Evolutionary conservation across 2,329 filamentous ascomycete species (phyloP).

Genomic region (Xylaria hypoxylon): DNA sequence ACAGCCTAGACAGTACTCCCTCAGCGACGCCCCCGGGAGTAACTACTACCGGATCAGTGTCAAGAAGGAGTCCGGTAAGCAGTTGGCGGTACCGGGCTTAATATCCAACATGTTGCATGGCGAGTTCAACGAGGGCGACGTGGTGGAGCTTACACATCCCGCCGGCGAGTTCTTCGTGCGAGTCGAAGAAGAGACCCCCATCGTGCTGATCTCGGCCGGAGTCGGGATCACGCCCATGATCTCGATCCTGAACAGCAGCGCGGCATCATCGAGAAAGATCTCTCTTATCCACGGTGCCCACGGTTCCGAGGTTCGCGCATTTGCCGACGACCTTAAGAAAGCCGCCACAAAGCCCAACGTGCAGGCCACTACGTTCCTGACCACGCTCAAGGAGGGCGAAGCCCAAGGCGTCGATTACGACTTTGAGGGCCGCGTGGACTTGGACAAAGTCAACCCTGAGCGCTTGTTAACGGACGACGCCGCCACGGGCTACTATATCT

Average conservation of each 20-base stretch:
- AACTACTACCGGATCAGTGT: conserved; percentile 78
- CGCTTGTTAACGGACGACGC: conserved; percentile 66
- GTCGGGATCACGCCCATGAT: conserved; percentile 76
- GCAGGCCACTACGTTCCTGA: conserved; percentile 68
- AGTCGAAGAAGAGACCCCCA: conserved; percentile 60
- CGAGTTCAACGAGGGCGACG: conserved; percentile 61
- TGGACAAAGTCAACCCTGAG: conserved; percentile 66
- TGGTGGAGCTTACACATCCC: conserved; percentile 66
- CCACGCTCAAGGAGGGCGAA: conserved; percentile 58
- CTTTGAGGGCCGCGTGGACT: conserved; percentile 67
- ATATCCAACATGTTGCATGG: conserved; percentile 66
- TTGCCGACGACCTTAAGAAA: conserved; percentile 61
- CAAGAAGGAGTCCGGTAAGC: conserved; percentile 68
- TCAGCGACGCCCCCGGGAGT: conserved; percentile 68
- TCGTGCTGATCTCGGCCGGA: conserved; percentile 75
- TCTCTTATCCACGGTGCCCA: conserved; percentile 73
- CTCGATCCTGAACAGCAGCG: conserved; percentile 68
- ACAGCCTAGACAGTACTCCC: conserved; percentile 81
- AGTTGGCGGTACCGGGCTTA: conserved; percentile 57
- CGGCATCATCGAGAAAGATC: conserved; percentile 59
- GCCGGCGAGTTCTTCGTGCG: conserved; percentile 73
- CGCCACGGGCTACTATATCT: conserved; percentile 75
- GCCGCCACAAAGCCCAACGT: conserved; percentile 61
- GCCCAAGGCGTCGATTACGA: conserved; percentile 68
- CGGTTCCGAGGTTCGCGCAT: conserved; percentile 64